Conservation (phyloP, 352 stramenopile genomes). For the Globisporangium paroecandrum region DNA sequence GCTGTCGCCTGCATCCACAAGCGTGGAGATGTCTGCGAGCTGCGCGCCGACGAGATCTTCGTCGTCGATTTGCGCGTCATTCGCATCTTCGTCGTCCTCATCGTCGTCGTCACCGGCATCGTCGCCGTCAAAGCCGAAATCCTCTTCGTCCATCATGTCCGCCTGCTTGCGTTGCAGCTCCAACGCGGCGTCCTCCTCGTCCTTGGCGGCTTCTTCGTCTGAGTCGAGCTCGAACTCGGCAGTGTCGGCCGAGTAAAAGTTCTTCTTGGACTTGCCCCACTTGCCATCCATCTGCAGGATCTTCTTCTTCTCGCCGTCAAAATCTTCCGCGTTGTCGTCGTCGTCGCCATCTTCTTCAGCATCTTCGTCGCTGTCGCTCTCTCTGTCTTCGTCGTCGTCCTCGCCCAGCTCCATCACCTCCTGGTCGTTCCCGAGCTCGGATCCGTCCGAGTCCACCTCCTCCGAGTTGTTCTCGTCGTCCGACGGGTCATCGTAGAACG, state of each 20-base stretch:
- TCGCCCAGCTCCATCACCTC: conserved; percentile 66
- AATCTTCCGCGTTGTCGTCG: conserved; percentile 51
- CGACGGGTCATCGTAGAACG: conserved; percentile 83
- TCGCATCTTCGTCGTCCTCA: conserved; percentile 31
- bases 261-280: conserved; percentile 86
- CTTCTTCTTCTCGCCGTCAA: conserved; percentile 65
- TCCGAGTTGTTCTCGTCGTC: conserved; percentile 66
- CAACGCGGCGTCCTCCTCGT: conserved; percentile 80
- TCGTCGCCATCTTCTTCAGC: conserved; percentile 36
- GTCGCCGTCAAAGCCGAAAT: conserved; percentile 63
- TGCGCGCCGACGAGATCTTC: conserved; percentile 68
- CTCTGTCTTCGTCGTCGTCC: conserved; percentile 34
- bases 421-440: conserved; percentile 51
- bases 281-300: conserved; percentile 74
- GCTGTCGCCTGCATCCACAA: conserved; percentile 46
- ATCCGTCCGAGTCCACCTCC: conserved; percentile 53
- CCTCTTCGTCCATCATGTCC: conserved; percentile 82
- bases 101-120: conserved; percentile 37
- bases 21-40: conserved; percentile 67
- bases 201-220: conserved; percentile 73
- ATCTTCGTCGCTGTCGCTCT: conserved; percentile 40
- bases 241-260: conserved; percentile 84
- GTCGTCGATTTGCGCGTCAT: conserved; percentile 38
- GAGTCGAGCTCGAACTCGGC: conserved; percentile 78
- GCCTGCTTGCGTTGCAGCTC: conserved; percentile 84